A percentile compares a stretch with the other conserved stretches of the same genome.
phyloP scores from a whole-genome alignment of 495 filamentous ascomycete genomes.

The Beverwykella pulmonaria region DNA sequence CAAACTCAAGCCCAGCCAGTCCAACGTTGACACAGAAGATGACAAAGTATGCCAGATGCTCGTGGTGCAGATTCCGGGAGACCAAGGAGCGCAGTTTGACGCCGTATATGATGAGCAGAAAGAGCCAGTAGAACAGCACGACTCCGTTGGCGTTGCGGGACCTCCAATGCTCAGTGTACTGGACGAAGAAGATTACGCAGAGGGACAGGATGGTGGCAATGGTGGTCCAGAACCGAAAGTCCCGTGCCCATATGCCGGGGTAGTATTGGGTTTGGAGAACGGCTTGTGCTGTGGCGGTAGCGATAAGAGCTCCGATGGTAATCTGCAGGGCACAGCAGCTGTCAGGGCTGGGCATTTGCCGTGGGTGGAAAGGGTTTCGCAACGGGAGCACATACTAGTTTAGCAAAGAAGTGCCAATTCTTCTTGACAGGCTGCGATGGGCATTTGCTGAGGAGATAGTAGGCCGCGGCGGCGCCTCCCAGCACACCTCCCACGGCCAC shows the following conservation, averaged over 20 bases:
- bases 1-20: slow-evolving; percentile 73
- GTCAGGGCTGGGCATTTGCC: slow-evolving; percentile 1
- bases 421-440: slow-evolving; percentile 66
- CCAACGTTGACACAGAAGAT: slow-evolving; percentile 74
- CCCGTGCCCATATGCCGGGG: slow-evolving; percentile 68
- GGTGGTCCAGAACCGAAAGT: slow-evolving; percentile 93
- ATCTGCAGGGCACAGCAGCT: slow-evolving; percentile 51
- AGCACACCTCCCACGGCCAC: slow-evolving; percentile 79
- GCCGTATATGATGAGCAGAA: slow-evolving; percentile 76
- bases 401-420: slow-evolving; percentile 95
- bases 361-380: neutral
- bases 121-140: slow-evolving; percentile 94
- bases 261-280: slow-evolving; percentile 75
- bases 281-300: slow-evolving; percentile 70
- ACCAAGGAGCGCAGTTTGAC: slow-evolving; percentile 90
- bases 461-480: slow-evolving; percentile 72
- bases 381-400: slow-evolving; percentile 63
- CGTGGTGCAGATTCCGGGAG: slow-evolving; percentile 68
- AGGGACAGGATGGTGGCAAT: slow-evolving; percentile 76
- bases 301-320: slow-evolving; percentile 69
- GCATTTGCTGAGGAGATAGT: slow-evolving; percentile 71
- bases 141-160: slow-evolving; percentile 89
- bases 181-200: slow-evolving; percentile 76
- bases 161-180: slow-evolving; percentile 89
- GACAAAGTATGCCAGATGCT: slow-evolving; percentile 73